Base-by-base conservation (phyloP, 164 flowering plant species). In the Nymphaea thermarum region DNA sequence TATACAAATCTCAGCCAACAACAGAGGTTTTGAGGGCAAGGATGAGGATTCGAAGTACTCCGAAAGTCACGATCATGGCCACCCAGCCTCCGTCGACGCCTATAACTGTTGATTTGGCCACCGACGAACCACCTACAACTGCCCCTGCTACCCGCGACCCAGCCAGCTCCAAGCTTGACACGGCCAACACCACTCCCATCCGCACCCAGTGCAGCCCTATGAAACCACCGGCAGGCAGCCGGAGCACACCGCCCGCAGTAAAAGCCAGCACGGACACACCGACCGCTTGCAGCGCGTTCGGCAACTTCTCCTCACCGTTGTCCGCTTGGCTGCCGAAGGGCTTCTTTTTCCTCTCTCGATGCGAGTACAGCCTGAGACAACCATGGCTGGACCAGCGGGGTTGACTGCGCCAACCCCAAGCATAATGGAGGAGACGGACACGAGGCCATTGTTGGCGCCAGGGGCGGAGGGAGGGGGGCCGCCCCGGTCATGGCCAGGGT, bases 31-130 rank as follows among this genome's bases (percentile, higher is more conserved):
- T 4, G 55, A 47, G 4, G 12, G 55, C 55, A 47, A 47, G 2
- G 55, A 3, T 47, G 12, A 47, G 4, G 55, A 73, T 59, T 64
- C 68, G 71, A 65, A 75, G 71, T 11, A 77, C 42, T 8, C 79
- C 76, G 63, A 70, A 77, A 6, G 79, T 77, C 4, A 73, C 36
- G 11, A 60, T 65, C 79, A 76, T 76, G 65, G 79, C 79, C 6
- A 71, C 16, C 79, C 77, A 77, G 11, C 72, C 79, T 6, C 79
- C 77, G n/a, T 73, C 5, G 68, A 77, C 53, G 2, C 73, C 74
- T 68, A 77, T 73, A 4, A 66, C 61, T 42, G 53, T 68, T 10
- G 77, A 73, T 70, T 65, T 71, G 16, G 6, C 51, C 65, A 71
- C 6, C 15, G 74, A n/a, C n/a, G n/a, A n/a, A n/a, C n/a, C n/a